phyloP scores from a whole-genome alignment of 2,329 filamentous ascomycete species.

The Colletotrichum sp. region DNA sequence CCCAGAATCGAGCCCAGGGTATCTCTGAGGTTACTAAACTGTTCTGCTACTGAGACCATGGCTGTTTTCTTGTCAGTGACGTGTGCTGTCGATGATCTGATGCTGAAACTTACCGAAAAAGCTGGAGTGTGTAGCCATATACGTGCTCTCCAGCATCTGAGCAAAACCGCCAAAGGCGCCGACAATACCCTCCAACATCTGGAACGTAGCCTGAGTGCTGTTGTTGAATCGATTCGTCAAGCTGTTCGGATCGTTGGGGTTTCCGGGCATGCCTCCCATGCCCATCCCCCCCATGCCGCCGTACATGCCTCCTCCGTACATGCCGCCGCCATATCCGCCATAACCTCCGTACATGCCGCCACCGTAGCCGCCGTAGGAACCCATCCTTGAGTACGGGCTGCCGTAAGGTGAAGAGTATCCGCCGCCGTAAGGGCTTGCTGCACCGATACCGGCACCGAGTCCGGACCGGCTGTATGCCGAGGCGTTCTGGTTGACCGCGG shows the following conservation, averaged over 20 bases:
- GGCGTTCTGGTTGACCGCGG: conserved; percentile 86
- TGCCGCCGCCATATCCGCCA: conserved; percentile 40
- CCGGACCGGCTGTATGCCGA: conserved; percentile 72
- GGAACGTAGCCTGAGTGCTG: conserved; percentile 95
- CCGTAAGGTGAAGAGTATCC: conserved; percentile 46
- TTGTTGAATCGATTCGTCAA: conserved; percentile 95
- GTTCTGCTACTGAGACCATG: conserved; percentile 97
- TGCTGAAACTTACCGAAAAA: conserved; percentile 80
- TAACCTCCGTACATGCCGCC: conserved; percentile 48
- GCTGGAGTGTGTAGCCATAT: conserved; percentile 98
- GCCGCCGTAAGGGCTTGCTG: conserved; percentile 33
- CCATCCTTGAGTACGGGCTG: conserved; percentile 45
- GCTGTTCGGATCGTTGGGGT: conserved; percentile 89
- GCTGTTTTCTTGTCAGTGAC: conserved; percentile 54
- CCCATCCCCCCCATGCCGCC: conserved; percentile 47
- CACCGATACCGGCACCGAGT: conserved; percentile 28
- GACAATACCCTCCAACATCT: conserved; percentile 97
- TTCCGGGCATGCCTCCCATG: conserved; percentile 41
- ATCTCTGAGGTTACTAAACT: conserved; percentile 91
- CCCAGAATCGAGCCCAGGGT: conserved; percentile 92
- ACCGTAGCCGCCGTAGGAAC: conserved; percentile 50
- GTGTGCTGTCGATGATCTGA: not conserved
- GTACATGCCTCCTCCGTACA: conserved; percentile 30
- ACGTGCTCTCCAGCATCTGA: conserved; percentile 99
- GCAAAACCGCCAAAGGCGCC: conserved; percentile 96